Evolutionary conservation across 768 basidiomycete species (phyloP).

Genomic region (Lactarius indigo): DNA sequence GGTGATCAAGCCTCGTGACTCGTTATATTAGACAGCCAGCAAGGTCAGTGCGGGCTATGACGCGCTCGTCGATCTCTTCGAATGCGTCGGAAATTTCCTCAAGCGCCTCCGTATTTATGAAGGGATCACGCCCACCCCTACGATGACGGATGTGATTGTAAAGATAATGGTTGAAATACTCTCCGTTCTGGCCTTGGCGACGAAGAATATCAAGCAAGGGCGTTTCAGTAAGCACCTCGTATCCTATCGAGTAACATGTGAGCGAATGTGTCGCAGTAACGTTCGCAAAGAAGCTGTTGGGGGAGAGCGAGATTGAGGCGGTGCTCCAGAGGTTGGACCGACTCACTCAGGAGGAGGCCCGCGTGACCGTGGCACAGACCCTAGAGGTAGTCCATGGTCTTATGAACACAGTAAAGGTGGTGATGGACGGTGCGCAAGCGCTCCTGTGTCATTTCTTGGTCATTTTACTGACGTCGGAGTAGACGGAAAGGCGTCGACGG

Average conservation of each 20-base stretch:
- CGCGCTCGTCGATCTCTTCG: conserved; percentile 13
- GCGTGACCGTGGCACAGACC: conserved; percentile 6
- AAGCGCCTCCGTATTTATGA: conserved; percentile 3
- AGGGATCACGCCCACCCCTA: not conserved
- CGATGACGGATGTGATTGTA: conserved; percentile 4
- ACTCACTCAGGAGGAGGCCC: conserved; percentile 11
- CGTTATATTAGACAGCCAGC: not conserved
- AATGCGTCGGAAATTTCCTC: conserved; percentile 6
- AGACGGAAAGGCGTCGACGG: not conserved
- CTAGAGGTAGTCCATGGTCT: conserved; percentile 7
- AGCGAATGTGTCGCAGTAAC: not conserved
- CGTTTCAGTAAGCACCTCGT: conserved; percentile 2
- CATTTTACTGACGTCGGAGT: not conserved
- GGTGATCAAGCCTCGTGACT: not conserved
- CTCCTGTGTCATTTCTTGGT: not conserved
- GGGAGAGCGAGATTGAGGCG: conserved; percentile 2
- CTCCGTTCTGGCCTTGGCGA: conserved; percentile 12
- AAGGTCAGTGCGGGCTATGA: conserved; percentile 9
- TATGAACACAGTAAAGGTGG: conserved; percentile 8
- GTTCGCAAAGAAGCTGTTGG: conserved; percentile 2
- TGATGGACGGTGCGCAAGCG: conserved; percentile 4
- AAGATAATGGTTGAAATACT: conserved; percentile 10
- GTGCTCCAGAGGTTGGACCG: conserved; percentile 11
- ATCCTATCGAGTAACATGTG: not conserved
- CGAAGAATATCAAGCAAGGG: conserved; percentile 11